Conservation (phyloP, 176 grass and related monocot species). For the Sorghum bicolor region DNA sequence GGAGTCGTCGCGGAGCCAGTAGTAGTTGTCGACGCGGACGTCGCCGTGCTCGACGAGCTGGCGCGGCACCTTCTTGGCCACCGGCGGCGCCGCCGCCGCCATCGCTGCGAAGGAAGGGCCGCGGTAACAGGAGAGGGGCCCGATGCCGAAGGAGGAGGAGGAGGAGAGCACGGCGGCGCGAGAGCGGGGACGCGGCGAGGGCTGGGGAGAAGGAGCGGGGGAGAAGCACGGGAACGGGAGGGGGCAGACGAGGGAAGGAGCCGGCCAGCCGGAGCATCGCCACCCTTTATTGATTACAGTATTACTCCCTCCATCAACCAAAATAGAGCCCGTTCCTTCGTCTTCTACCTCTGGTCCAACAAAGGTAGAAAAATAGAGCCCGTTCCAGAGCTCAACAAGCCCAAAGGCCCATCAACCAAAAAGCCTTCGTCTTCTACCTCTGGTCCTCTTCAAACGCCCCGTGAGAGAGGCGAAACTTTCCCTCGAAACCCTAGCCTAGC, state of each 20-base stretch:
- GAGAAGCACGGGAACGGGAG: neutral
- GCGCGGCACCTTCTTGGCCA: slow-evolving; percentile 61
- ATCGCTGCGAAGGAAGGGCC: neutral
- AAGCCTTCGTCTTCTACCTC: neutral
- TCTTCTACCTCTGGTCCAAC: no score
- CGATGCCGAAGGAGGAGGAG: neutral
- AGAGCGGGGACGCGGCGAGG: neutral
- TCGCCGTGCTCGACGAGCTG: slow-evolving; percentile 71
- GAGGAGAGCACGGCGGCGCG: slow-evolving; percentile 20
- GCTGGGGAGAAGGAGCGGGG: neutral
- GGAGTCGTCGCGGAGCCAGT: slow-evolving; percentile 91
- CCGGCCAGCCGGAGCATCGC: neutral
- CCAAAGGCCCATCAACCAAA: neutral
- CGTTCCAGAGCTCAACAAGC: neutral
- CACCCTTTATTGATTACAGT: neutral
- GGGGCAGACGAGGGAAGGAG: neutral
- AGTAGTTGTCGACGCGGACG: slow-evolving; percentile 78
- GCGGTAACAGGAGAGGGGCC: neutral
- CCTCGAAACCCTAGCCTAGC: slow-evolving; percentile 53
- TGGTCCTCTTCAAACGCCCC: neutral
- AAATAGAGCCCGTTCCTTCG: no score
- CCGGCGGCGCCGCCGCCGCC: slow-evolving; percentile 36
- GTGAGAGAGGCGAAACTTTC: neutral
- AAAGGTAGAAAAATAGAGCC: no score
- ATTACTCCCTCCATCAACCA: no score